Evolutionary conservation across 208 protist genomes (phyloP).

Genomic region (Leptomonas pyrrhocoris): DNA sequence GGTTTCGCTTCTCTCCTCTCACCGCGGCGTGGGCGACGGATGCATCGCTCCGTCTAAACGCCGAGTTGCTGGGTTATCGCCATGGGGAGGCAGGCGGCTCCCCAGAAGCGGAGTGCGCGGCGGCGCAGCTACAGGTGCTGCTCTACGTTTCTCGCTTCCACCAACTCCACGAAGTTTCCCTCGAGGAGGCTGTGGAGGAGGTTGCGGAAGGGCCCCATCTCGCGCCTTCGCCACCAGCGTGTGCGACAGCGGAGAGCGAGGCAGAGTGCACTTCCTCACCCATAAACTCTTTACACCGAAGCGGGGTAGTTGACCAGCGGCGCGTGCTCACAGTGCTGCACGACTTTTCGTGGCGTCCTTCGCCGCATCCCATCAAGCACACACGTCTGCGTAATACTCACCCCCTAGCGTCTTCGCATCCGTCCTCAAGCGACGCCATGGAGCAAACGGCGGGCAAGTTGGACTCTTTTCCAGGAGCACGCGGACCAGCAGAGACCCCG

Average conservation of each 20-base stretch:
- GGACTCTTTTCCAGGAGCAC: neutral
- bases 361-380: neutral
- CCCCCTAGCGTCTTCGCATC: neutral
- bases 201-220: neutral
- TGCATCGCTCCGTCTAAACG: constrained; percentile 14
- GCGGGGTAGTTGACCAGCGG: neutral
- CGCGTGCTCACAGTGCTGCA: neutral
- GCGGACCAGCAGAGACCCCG: neutral
- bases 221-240: neutral
- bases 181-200: neutral
- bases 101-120: neutral
- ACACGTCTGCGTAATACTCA: neutral
- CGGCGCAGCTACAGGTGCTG: constrained; percentile 7
- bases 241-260: neutral
- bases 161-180: constrained; percentile 2
- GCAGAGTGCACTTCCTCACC: neutral
- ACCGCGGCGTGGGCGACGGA: constrained; percentile 5
- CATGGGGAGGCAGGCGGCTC: too few species aligned
- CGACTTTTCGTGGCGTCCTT: constrained; percentile 15
- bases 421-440: neutral
- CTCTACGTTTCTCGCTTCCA: constrained; percentile 21
- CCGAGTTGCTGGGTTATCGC: neutral
- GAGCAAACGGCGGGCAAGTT: neutral
- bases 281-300: neutral
- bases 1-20: constrained; percentile 12